These are phyloP conservation scores for Corylus americana DNA, from an alignment of 306 rosid genomes.

Conservation along the genomic window DNA sequence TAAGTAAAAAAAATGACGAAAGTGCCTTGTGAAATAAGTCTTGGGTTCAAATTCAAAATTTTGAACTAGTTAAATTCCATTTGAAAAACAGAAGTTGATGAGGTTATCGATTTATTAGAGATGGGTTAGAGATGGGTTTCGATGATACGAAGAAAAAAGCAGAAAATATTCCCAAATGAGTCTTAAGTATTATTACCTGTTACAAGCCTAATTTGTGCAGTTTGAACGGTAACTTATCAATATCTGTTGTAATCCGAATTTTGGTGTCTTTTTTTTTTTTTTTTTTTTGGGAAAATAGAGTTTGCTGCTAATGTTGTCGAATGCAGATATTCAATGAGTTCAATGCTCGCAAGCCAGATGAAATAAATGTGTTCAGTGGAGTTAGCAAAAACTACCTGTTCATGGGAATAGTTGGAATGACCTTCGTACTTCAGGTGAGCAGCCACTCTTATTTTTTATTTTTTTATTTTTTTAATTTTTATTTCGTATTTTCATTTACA, in stretches of 20 bases:
- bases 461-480: too few relatives aligned
- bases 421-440: constrained; percentile 78
- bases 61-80: neutral
- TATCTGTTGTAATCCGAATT: neutral
- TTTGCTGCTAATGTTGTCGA: constrained; percentile 24
- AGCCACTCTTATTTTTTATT: constrained; percentile 1
- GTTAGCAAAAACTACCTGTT: constrained; percentile 75
- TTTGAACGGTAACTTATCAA: neutral
- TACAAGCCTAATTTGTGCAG: neutral
- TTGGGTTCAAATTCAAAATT: neutral
- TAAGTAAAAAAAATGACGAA: neutral
- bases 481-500: neutral
- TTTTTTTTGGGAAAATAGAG: neutral
- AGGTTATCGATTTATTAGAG: neutral
- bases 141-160: neutral
- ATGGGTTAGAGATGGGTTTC: neutral
- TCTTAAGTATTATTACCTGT: neutral
- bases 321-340: constrained; percentile 87
- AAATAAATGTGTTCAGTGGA: constrained; percentile 75
- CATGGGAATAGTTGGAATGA: constrained; percentile 65
- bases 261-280: neutral
- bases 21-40: neutral
- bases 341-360: constrained; percentile 93
- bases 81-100: neutral
- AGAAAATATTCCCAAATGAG: too few relatives aligned